Conservation (phyloP, 108 stramenopile genomes). For the Craspedostauros australis region DNA sequence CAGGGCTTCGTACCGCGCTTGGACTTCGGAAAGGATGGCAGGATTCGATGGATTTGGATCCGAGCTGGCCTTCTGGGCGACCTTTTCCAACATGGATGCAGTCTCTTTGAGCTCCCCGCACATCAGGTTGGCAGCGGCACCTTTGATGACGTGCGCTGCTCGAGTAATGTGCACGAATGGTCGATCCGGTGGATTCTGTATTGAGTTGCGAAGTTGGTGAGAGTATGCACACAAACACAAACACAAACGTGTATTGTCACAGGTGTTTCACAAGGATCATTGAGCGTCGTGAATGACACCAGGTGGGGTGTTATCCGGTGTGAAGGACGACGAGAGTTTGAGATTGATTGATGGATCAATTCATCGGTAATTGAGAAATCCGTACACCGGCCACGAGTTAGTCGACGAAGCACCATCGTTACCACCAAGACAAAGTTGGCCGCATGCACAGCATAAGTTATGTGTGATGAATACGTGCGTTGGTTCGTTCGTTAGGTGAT, state of each 20-base stretch:
- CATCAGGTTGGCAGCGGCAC: constrained; percentile 90
- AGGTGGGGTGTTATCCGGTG: too few species aligned
- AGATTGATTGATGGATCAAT: too few species aligned
- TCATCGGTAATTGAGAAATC: too few species aligned
- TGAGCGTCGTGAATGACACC: too few species aligned
- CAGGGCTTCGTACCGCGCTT: constrained; percentile 38
- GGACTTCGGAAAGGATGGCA: constrained; percentile 21
- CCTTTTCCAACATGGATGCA: constrained; percentile 61
- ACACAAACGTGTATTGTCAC: too few species aligned
- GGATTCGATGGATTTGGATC: constrained; percentile 15
- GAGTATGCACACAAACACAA: constrained; percentile 1
- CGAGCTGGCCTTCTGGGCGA: constrained; percentile 35
- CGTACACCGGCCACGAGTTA: too few species aligned
- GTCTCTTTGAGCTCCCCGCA: constrained; percentile 67
- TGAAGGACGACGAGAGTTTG: too few species aligned
- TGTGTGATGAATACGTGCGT: background rate
- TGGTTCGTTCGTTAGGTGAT: too few species aligned
- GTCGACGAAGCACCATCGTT: too few species aligned
- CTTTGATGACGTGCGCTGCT: constrained; percentile 87
- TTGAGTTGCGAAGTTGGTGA: background rate
- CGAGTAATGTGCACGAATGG: constrained; percentile 67
- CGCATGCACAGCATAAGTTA: background rate
- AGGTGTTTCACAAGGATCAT: too few species aligned
- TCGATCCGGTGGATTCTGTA: constrained; percentile 43
- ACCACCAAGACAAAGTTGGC: too few species aligned